phyloP scores from a whole-genome alignment of 768 basidiomycete species.

The Russula griseocarnosa region DNA sequence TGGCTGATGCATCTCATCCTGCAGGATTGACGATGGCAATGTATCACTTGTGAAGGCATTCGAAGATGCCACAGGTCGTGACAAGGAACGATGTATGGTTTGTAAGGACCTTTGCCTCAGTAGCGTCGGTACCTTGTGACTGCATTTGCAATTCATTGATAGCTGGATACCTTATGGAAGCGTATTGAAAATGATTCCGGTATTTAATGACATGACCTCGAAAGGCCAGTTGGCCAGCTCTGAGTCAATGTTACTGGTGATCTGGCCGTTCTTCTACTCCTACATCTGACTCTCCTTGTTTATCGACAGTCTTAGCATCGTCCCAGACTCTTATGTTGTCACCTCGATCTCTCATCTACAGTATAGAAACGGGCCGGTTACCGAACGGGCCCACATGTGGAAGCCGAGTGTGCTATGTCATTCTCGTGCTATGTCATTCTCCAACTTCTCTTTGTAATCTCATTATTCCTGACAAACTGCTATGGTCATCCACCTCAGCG shows the following conservation, averaged over 20 bases:
- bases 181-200: background rate
- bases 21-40: conserved; percentile 83
- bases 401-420: too few species aligned
- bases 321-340: too few species aligned
- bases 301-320: too few species aligned
- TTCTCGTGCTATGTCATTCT: too few species aligned
- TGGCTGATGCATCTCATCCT: conserved; percentile 1
- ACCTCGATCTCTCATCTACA: too few species aligned
- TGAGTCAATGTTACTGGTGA: background rate
- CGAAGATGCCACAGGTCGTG: conserved; percentile 59
- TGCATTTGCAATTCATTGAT: background rate
- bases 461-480: too few species aligned
- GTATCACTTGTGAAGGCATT: conserved; percentile 74
- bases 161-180: background rate
- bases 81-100: conserved; percentile 70
- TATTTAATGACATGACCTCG: background rate
- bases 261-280: too few species aligned
- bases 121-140: conserved; percentile 66
- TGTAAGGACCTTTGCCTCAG: conserved; percentile 69
- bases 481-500: background rate
- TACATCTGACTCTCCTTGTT: too few species aligned
- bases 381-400: too few species aligned
- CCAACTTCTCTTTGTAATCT: too few species aligned
- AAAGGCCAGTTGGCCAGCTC: too few species aligned
- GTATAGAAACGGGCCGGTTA: too few species aligned